These are phyloP conservation scores for Neurospora sp. DNA, from an alignment of 495 filamentous ascomycete genomes.

Conservation along the genomic window DNA sequence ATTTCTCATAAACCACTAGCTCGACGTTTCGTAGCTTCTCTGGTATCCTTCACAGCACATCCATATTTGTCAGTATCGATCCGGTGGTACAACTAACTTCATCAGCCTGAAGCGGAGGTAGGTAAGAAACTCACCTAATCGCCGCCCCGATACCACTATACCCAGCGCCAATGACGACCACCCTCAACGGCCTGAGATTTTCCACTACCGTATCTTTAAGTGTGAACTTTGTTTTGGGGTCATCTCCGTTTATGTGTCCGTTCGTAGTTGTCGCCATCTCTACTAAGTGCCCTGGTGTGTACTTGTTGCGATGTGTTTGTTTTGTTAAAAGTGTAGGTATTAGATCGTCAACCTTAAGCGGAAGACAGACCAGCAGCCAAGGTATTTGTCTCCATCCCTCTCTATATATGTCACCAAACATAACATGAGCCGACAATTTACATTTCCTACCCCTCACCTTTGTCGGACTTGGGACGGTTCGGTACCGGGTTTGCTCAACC, in stretches of 20 bases:
- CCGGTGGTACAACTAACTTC: neutral
- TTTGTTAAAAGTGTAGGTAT: neutral
- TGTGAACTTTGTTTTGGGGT: conserved; percentile 9
- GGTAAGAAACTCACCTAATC: conserved; percentile 16
- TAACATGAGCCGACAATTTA: neutral
- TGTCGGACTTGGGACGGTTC: neutral
- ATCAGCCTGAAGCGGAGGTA: neutral
- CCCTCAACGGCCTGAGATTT: conserved; percentile 34
- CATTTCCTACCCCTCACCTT: neutral
- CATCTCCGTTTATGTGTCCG: neutral
- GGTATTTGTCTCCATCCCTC: neutral
- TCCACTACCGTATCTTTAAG: conserved; percentile 36
- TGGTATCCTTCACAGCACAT: conserved; percentile 22
- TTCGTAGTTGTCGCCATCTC: neutral
- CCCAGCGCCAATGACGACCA: conserved; percentile 40
- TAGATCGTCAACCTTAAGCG: neutral
- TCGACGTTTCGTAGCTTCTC: conserved; percentile 34
- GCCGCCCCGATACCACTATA: conserved; percentile 39
- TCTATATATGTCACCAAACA: neutral
- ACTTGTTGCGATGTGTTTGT: neutral
- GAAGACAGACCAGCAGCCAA: neutral
- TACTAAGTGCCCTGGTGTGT: neutral
- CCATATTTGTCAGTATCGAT: conserved; percentile 3
- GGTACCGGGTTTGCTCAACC: neutral
- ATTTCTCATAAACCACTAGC: conserved; percentile 34